A percentile compares a stretch with the other conserved stretches of the same genome.
These are phyloP conservation scores for Arabidopsis hybrid DNA, from an alignment of 441 rosid genomes.

Conservation along the genomic window DNA sequence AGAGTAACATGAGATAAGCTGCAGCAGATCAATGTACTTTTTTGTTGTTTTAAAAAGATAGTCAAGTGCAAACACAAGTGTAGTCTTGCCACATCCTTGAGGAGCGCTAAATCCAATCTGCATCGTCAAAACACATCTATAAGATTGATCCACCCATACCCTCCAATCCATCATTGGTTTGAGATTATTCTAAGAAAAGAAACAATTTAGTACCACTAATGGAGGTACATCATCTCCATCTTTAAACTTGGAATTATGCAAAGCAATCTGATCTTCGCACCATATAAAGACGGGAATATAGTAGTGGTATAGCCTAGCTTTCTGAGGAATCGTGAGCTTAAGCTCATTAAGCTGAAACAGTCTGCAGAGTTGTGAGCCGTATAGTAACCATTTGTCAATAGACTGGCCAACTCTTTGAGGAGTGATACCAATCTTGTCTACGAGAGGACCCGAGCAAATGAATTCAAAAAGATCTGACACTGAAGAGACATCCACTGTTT, in stretches of 20 bases:
- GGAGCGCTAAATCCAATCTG: slow-evolving; percentile 99
- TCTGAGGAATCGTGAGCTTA: slow-evolving; percentile 69
- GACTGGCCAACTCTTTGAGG: slow-evolving; percentile 67
- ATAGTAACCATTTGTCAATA: slow-evolving; percentile 82
- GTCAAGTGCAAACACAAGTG: slow-evolving; percentile 94
- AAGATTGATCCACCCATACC: slow-evolving; percentile 8
- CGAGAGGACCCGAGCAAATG: slow-evolving; percentile 87
- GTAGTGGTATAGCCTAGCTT: slow-evolving; percentile 87
- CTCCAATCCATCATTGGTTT: no score
- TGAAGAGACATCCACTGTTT: slow-evolving; percentile 70
- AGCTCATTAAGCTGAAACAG: slow-evolving; percentile 79
- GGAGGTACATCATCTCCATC: slow-evolving; percentile 83
- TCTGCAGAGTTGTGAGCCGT: slow-evolving; percentile 67
- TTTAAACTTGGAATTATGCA: slow-evolving; percentile 60
- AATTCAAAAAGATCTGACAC: slow-evolving; percentile 77
- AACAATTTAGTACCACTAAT: slow-evolving; percentile 69
- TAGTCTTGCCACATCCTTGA: slow-evolving; percentile 99
- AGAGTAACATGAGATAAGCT: slow-evolving; percentile 1
- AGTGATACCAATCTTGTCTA: slow-evolving; percentile 66
- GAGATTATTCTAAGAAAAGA: neutral
- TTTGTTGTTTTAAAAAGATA: slow-evolving; percentile 77
- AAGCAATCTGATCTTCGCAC: slow-evolving; percentile 83
- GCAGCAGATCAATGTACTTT: slow-evolving; percentile 56
- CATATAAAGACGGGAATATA: slow-evolving; percentile 89
- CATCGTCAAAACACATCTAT: slow-evolving; percentile 29